Evolutionary conservation across 1,139 yeast species (phyloP).

Genomic region (Suhomyces wounanorum): DNA sequence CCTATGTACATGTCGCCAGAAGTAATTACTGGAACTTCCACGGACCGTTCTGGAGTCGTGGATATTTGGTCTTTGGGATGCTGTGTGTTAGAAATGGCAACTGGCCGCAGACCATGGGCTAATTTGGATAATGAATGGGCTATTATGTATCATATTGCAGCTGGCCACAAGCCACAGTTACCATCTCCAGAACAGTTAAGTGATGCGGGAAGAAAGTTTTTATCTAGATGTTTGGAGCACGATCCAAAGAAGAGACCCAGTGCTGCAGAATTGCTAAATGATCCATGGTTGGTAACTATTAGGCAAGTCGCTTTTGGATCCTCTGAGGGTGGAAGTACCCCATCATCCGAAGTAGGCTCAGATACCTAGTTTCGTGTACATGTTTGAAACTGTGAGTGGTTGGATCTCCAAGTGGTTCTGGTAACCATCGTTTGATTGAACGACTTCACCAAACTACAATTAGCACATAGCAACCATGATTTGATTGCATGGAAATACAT

Average conservation of each 20-base stretch:
- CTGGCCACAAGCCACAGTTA: constrained; percentile 86
- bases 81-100: constrained; percentile 79
- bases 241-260: constrained; percentile 77
- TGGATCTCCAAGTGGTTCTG: neutral
- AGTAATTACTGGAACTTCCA: constrained; percentile 76
- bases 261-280: constrained; percentile 81
- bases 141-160: constrained; percentile 96
- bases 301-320: constrained; percentile 68
- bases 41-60: constrained; percentile 69
- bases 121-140: constrained; percentile 97
- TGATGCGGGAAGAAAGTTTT: constrained; percentile 67
- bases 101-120: constrained; percentile 86
- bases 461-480: neutral
- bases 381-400: neutral
- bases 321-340: constrained; percentile 40
- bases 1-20: constrained; percentile 99
- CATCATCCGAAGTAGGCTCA: constrained; percentile 37
- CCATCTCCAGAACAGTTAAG: constrained; percentile 82
- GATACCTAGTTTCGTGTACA: constrained; percentile 10
- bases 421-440: neutral
- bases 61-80: constrained; percentile 89
- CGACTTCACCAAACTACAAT: neutral
- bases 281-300: constrained; percentile 86
- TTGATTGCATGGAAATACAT: neutral
- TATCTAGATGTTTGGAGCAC: constrained; percentile 76